Percentiles rank a stretch among this genome's conserved stretches.
Conservation (phyloP, 2,329 filamentous ascomycete genomes). For the Curvularia hawaiiensis region DNA sequence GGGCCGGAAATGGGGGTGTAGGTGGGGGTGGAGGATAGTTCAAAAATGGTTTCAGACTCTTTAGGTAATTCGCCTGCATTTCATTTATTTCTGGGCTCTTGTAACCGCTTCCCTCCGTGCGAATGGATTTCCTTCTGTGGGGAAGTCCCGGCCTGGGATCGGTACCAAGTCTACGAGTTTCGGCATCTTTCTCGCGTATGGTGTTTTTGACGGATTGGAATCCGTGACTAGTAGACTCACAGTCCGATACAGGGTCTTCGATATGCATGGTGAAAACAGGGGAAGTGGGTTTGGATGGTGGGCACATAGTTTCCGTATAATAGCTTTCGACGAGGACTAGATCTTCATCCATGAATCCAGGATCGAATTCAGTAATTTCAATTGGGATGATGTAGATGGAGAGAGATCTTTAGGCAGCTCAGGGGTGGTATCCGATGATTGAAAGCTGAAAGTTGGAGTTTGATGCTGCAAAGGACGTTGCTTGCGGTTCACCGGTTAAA, state of each 20-base stretch:
- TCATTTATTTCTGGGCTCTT: background rate
- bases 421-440: background rate
- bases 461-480: background rate
- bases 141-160: background rate
- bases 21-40: background rate
- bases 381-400: too few species aligned
- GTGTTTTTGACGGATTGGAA: background rate
- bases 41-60: background rate
- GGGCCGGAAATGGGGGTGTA: background rate
- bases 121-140: background rate
- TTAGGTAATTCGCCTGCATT: background rate
- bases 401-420: background rate
- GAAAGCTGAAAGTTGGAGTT: background rate
- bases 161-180: too few species aligned
- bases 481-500: constrained; percentile 1
- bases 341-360: constrained; percentile 3
- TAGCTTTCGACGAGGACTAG: background rate
- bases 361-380: too few species aligned
- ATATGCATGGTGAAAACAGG: background rate
- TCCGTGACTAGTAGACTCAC: background rate
- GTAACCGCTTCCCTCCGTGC: background rate
- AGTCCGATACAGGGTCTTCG: background rate
- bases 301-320: background rate
- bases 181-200: background rate
- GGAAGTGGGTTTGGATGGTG: background rate